phyloP scores from a whole-genome alignment of 805 yeast genomes.

The Sugiyamaella mastotermitis region DNA sequence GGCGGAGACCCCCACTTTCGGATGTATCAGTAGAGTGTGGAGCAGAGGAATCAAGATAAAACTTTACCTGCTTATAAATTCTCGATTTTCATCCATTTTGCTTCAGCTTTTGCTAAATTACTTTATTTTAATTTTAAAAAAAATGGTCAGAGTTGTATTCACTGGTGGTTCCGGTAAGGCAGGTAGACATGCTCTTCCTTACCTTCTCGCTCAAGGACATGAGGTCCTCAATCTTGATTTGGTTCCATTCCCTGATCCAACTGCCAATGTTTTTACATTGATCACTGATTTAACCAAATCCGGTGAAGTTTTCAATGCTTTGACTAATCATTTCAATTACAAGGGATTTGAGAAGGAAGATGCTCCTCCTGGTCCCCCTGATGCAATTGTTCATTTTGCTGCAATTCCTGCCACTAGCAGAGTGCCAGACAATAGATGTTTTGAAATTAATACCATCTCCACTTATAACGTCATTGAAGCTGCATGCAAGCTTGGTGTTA shows the following conservation, averaged over 20 bases:
- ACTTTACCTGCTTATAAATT: too few species aligned
- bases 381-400: slow-evolving; percentile 15
- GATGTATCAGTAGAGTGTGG: too few species aligned
- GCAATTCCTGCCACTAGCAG: slow-evolving; percentile 10
- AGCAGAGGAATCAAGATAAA: too few species aligned
- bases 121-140: too few species aligned
- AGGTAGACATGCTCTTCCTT: slow-evolving; percentile 11
- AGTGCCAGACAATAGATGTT: slow-evolving; percentile 13
- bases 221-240: slow-evolving; percentile 13
- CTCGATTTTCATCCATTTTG: too few species aligned
- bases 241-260: slow-evolving; percentile 14
- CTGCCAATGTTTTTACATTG: slow-evolving; percentile 11
- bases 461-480: slow-evolving; percentile 15
- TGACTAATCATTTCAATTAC: slow-evolving; percentile 10
- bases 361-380: slow-evolving; percentile 12
- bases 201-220: slow-evolving; percentile 14
- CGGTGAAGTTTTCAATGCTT: slow-evolving; percentile 16
- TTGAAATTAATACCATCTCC: slow-evolving; percentile 10
- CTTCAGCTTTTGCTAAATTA: too few species aligned
- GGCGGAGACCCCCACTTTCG: too few species aligned
- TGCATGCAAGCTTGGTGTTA: slow-evolving; percentile 14
- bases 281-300: slow-evolving; percentile 12
- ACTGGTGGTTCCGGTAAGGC: slow-evolving; percentile 16
- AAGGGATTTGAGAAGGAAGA: slow-evolving; percentile 7
- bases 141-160: slow-evolving; percentile 9